Evolutionary conservation across 345 rosid species (phyloP).

Genomic region (Clausena lansium): DNA sequence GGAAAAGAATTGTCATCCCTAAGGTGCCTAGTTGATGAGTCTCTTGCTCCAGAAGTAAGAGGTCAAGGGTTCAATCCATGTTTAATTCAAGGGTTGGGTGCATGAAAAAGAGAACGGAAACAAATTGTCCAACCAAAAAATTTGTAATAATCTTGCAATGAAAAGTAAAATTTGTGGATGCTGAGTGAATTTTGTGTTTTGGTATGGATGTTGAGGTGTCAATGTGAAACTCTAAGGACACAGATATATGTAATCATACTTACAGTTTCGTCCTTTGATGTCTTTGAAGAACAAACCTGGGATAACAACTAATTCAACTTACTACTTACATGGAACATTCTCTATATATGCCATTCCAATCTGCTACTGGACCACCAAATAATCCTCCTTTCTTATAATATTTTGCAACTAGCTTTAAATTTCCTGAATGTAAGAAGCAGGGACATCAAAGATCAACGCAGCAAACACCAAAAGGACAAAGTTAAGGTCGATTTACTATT

Average conservation of each 20-base stretch:
- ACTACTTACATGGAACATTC: slow-evolving; percentile 80
- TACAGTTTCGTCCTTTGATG: background rate
- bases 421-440: slow-evolving; percentile 44
- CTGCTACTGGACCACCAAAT: slow-evolving; percentile 73
- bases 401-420: slow-evolving; percentile 81
- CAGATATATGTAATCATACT: background rate
- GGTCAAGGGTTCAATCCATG: too few relatives aligned
- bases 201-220: background rate
- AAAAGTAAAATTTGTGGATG: background rate
- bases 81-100: too few relatives aligned
- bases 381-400: slow-evolving; percentile 82
- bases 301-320: background rate
- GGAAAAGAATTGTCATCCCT: too few relatives aligned
- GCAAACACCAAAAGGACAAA: background rate
- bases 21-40: too few relatives aligned
- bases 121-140: background rate
- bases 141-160: background rate
- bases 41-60: too few relatives aligned
- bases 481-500: background rate
- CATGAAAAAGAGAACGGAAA: background rate
- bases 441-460: background rate
- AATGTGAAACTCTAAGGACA: background rate
- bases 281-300: background rate
- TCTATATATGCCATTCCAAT: slow-evolving; percentile 91
- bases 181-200: background rate